Evolutionary conservation across 1,284 basidiomycete species (phyloP), one percentile per base, ranked within the genome.

Genomic region (Moesziomyces globuligerus): DNA sequence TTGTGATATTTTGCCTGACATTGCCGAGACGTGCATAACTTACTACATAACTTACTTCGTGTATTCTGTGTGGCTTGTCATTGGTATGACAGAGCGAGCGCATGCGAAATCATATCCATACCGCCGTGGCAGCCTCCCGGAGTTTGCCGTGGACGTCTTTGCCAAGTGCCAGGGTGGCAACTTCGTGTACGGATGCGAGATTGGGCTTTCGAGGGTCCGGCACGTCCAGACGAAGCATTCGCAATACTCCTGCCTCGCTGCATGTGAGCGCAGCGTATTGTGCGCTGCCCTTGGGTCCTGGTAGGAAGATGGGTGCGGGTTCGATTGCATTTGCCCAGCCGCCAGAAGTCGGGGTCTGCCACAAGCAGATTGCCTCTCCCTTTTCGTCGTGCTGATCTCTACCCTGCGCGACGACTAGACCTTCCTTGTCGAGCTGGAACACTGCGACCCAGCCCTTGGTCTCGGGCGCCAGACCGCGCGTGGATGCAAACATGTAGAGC

Each of bases 281-380:
- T 0, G 67, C 73, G 0, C 52, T 32, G 3, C 52, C 68, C 7
- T 18, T 47, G 10, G 51, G 42, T 1, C 67, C 68, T 24, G 57
- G 42, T 13, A 76, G 64, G 1, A 58, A 26, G 9, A 57, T 62
- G 18, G 83, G 81, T 26, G 81, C 81, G 1, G 82, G 79, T 46
- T 83, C 80, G 26, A 84, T 82, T 0, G 83, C 83, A 54, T 84
- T 84, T 1, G 84, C 84, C 83, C 83, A 84, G 3, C 84, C 84
- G n/a, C 84, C 84, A 3, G 71, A 76, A 0, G 83, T 84, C 3
- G 79, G 75, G 2, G 83, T 84, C 55, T 83, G 68, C 71, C 77
- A 76, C 11, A 81, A 42, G 9, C 56, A 68, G 18, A 72, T 36
- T 7, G 70, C 60, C 11, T 73, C 53, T 17, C 55, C 60, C 6